Evolutionary conservation across 106 monocot species (phyloP), one percentile per base, ranked within the genome.

Genomic region (Dendrobium nobile): DNA sequence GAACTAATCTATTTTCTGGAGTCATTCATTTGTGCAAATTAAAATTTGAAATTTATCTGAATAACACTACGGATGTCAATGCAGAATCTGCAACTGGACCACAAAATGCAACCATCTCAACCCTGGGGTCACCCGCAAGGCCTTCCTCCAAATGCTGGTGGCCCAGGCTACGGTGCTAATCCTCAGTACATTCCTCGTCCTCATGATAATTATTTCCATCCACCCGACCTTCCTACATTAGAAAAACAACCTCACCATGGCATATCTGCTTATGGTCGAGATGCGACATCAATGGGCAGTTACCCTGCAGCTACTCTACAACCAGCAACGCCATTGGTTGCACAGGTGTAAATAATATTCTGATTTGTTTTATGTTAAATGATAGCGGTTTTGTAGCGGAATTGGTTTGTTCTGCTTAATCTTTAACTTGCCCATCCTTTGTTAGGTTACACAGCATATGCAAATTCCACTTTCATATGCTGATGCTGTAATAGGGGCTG

Each of bases 401-500:
- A 6, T 45, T 45, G 45, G 45, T 45, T 45, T 45, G 6, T 45
- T 7, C 45, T 45, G 9, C 45, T 45, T 45, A 45, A 7, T 45
- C 45, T 45, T 61, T 93, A 94, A 86, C 82, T 92, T 78, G 96
- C 93, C 65, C 93, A 87, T 96, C 72, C 91, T 72, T 47, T 75
- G 77, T 61, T 65, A 96, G 94, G 86, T 94, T 27, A 94, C 96
- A 27, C 94, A 97, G 37, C 88, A 85, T 41, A 94, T 97, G 90
- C 96, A 97, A 79, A 85, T 97, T 80, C 94, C 94, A 43, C 96
- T 97, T 47, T 88, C 94, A 1, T 94, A 90, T 81, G 96, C 94
- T 51, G 96, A 97, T 86, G 94, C 93, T 81, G 92, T 97, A 28
- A 94, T 97, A 78, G 96, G 96, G 37, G 81, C 90, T 31, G 90